A percentile compares a stretch with the other conserved stretches of the same genome.
These are phyloP conservation scores for Claviceps citrina DNA, from an alignment of 2,329 filamentous ascomycete genomes.

Conservation along the genomic window DNA sequence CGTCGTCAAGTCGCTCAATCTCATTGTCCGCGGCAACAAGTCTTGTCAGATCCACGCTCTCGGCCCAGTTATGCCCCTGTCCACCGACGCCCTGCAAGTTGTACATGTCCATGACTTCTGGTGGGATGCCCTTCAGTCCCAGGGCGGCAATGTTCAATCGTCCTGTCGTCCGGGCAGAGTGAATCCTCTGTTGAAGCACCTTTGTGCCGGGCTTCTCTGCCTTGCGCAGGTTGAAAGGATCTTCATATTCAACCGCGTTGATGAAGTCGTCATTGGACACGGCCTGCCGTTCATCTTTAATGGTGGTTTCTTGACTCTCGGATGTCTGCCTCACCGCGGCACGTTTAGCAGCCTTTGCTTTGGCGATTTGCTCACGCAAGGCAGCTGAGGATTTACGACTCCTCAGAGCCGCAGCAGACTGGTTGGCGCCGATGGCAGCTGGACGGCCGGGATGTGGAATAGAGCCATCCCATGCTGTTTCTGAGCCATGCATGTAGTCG, in stretches of 20 bases:
- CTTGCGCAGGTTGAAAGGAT: conserved; percentile 56
- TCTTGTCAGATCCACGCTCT: conserved; percentile 72
- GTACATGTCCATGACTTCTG: conserved; percentile 82
- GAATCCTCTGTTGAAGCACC: conserved; percentile 57
- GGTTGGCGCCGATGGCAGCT: conserved; percentile 7
- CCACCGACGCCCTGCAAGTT: conserved; percentile 53
- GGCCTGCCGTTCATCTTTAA: conserved; percentile 20
- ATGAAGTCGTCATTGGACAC: conserved; percentile 28
- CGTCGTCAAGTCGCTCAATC: conserved; percentile 55
- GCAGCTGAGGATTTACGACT: conserved; percentile 58
- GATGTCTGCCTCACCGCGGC: conserved; percentile 28
- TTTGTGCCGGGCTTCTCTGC: conserved; percentile 46
- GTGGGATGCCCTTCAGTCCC: conserved; percentile 62
- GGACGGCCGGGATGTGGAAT: conserved; percentile 12
- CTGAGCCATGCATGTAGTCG: conserved; percentile 3
- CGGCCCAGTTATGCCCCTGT: conserved; percentile 63
- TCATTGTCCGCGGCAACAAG: conserved; percentile 86
- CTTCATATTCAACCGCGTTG: conserved; percentile 37
- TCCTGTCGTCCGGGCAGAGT: conserved; percentile 59
- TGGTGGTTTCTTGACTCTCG: conserved; percentile 5
- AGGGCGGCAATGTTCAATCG: conserved; percentile 79
- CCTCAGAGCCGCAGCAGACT: conserved; percentile 12
- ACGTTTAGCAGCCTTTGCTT: conserved; percentile 69
- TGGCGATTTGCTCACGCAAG: conserved; percentile 79
- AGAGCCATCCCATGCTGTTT: conserved; percentile 16